Percentiles rank a stretch among this genome's conserved stretches.
Conservation (phyloP, 768 basidiomycete genomes). For the Trametes meyenii region DNA sequence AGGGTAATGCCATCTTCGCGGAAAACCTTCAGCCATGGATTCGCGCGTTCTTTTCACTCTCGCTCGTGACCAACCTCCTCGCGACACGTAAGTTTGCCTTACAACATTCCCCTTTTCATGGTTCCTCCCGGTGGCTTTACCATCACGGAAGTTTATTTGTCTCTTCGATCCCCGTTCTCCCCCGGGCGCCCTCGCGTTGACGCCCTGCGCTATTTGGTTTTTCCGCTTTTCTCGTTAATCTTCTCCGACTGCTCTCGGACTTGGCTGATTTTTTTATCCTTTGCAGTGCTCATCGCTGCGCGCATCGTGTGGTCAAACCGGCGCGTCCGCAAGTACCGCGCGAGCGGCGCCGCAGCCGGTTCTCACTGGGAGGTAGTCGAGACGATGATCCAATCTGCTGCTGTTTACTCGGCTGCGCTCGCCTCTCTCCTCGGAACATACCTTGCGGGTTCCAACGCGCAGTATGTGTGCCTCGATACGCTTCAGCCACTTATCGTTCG, state of each 20-base stretch:
- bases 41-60: constrained; percentile 20
- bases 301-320: constrained; percentile 22
- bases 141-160: too few species aligned
- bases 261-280: background rate
- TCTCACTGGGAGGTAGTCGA: constrained; percentile 21
- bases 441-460: constrained; percentile 24
- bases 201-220: background rate
- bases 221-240: background rate
- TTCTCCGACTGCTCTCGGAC: background rate
- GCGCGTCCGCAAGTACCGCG: constrained; percentile 12
- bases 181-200: background rate
- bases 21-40: constrained; percentile 20
- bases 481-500: constrained; percentile 24
- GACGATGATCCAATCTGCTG: constrained; percentile 23
- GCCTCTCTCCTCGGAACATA: constrained; percentile 20
- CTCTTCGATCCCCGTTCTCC: background rate
- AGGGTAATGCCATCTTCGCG: constrained; percentile 16
- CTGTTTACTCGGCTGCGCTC: constrained; percentile 23
- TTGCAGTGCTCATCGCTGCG: constrained; percentile 19
- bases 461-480: constrained; percentile 19
- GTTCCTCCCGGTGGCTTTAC: background rate
- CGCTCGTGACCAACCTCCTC: constrained; percentile 22
- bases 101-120: background rate
- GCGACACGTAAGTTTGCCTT: constrained; percentile 3
- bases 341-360: constrained; percentile 1